phyloP scores from a whole-genome alignment of 1,139 yeast genomes.

The Zygoascus sp. region DNA sequence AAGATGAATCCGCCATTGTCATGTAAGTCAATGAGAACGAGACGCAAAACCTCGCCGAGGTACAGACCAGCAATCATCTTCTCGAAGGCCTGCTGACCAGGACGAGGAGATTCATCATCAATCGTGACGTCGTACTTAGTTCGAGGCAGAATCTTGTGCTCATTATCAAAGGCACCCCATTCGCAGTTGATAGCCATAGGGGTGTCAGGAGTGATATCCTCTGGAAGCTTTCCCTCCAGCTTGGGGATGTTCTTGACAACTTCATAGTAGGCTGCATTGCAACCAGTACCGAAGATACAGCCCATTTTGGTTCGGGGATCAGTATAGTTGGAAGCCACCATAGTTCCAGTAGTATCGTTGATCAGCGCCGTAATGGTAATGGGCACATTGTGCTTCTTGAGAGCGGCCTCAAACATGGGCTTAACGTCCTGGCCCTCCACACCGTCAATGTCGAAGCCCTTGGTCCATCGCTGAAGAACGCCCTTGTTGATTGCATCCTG shows the following conservation, averaged over 20 bases:
- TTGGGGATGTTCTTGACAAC: slow-evolving; percentile 70
- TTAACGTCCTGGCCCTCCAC: slow-evolving; percentile 96
- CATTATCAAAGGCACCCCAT: slow-evolving; percentile 96
- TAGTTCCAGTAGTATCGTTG: slow-evolving; percentile 96
- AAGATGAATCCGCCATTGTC: slow-evolving; percentile 64
- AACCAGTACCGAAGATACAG: slow-evolving; percentile 94
- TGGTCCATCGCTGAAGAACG: slow-evolving; percentile 92
- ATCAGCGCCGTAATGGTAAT: slow-evolving; percentile 86
- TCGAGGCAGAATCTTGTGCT: slow-evolving; percentile 73
- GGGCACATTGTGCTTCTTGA: slow-evolving; percentile 62
- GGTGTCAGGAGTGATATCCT: slow-evolving; percentile 58
- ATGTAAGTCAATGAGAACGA: slow-evolving; percentile 69
- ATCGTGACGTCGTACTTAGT: slow-evolving; percentile 78
- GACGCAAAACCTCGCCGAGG: slow-evolving; percentile 86
- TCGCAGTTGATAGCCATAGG: slow-evolving; percentile 98
- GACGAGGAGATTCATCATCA: slow-evolving; percentile 88
- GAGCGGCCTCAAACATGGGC: slow-evolving; percentile 78
- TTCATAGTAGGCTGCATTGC: slow-evolving; percentile 94
- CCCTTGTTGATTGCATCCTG: slow-evolving; percentile 84
- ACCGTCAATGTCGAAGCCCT: slow-evolving; percentile 90
- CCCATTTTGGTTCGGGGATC: slow-evolving; percentile 92
- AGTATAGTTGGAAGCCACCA: slow-evolving; percentile 91
- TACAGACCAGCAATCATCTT: slow-evolving; percentile 97
- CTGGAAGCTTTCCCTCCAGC: slow-evolving; percentile 63
- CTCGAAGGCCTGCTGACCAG: slow-evolving; percentile 93